These are phyloP conservation scores for Eragrostis nindensis DNA, from an alignment of 176 grass and related monocot species.

Conservation along the genomic window DNA sequence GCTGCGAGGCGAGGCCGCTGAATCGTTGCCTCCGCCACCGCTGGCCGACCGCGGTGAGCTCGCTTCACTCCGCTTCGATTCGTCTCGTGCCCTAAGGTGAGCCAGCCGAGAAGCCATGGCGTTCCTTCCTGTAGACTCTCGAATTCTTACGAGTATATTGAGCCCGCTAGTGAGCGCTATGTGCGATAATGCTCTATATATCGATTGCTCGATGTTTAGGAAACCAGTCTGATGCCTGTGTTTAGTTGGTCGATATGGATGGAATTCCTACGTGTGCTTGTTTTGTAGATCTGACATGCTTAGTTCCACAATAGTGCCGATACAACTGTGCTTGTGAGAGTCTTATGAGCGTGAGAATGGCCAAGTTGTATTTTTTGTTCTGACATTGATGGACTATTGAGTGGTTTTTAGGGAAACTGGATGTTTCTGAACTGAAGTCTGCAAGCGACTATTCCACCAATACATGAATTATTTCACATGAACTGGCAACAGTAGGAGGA, in stretches of 20 bases:
- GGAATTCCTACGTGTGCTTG: slow-evolving; percentile 3
- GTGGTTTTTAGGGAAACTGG: neutral
- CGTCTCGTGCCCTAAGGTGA: slow-evolving; percentile 72
- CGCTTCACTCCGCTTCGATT: slow-evolving; percentile 62
- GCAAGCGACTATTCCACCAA: neutral
- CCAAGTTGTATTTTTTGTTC: slow-evolving; percentile 14
- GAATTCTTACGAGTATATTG: neutral
- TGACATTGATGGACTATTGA: neutral
- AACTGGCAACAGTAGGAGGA: neutral
- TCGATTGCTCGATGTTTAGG: neutral
- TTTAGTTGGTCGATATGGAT: slow-evolving; percentile 23
- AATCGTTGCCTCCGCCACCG: slow-evolving; percentile 7
- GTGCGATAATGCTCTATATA: slow-evolving; percentile 20
- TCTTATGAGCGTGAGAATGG: slow-evolving; percentile 12
- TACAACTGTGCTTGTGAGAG: neutral
- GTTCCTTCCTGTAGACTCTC: neutral
- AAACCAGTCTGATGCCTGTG: neutral
- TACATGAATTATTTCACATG: neutral
- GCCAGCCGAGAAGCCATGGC: neutral
- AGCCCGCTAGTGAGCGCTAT: neutral
- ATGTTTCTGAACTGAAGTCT: too few species aligned
- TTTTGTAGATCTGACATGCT: slow-evolving; percentile 10
- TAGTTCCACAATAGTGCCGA: neutral
- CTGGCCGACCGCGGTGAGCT: slow-evolving; percentile 30
- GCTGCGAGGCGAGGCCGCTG: slow-evolving; percentile 21